These are phyloP conservation scores for Metschnikowia vanudenii DNA, from an alignment of 805 yeast species.

Conservation along the genomic window DNA sequence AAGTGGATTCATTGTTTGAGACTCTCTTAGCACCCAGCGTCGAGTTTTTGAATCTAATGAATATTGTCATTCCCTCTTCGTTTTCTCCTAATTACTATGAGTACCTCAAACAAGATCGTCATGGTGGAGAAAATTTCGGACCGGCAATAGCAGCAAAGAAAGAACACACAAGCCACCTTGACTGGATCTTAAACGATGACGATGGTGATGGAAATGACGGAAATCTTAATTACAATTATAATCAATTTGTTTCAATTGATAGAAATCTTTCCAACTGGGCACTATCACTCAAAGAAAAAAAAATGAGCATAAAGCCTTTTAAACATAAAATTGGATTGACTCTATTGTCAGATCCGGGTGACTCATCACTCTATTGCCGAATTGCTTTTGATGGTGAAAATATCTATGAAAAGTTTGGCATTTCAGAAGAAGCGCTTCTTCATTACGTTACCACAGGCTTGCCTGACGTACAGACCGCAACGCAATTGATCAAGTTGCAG, in stretches of 20 bases:
- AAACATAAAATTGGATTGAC: constrained; percentile 33
- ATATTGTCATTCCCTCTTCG: constrained; percentile 46
- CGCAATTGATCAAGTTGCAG: constrained; percentile 42
- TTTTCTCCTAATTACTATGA: constrained; percentile 47
- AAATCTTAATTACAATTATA: constrained; percentile 43
- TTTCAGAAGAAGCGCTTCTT: constrained; percentile 18
- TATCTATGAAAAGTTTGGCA: constrained; percentile 11
- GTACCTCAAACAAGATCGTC: constrained; percentile 30
- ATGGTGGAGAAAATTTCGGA: constrained; percentile 10
- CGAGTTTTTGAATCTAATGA: constrained; percentile 43
- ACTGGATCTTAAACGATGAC: constrained; percentile 45
- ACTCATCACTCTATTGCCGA: constrained; percentile 33
- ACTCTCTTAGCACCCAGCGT: constrained; percentile 41
- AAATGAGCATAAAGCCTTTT: constrained; percentile 25
- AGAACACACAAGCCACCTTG: constrained; percentile 26
- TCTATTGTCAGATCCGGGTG: constrained; percentile 21
- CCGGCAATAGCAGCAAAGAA: constrained; percentile 7
- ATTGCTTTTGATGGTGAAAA: constrained; percentile 23
- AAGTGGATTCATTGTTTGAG: constrained; percentile 33
- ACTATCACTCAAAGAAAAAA: constrained; percentile 32
- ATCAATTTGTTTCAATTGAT: constrained; percentile 43
- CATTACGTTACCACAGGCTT: constrained; percentile 31
- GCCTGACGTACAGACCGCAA: constrained; percentile 40
- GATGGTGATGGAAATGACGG: constrained; percentile 51
- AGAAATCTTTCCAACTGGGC: constrained; percentile 43